These are phyloP conservation scores for Pythium coloratum DNA, from an alignment of 352 stramenopile species.

Conservation along the genomic window DNA sequence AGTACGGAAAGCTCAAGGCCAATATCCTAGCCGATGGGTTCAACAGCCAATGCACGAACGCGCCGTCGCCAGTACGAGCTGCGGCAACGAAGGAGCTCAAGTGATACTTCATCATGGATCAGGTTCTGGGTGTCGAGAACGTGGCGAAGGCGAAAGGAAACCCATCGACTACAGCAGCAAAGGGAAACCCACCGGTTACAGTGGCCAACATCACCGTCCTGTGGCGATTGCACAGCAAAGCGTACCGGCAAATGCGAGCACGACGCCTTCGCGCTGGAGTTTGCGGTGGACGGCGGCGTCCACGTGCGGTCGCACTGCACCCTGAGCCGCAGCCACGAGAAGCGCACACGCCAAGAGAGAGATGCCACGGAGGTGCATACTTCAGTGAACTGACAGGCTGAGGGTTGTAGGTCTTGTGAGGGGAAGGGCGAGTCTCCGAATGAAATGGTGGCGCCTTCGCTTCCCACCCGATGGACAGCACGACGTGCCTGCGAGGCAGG, in stretches of 20 bases:
- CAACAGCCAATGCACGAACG: not conserved
- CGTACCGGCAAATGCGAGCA: not conserved
- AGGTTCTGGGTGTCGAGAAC: not conserved
- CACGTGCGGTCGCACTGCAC: not conserved
- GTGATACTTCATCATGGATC: not conserved
- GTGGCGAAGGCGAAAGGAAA: not conserved
- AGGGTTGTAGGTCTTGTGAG: not conserved
- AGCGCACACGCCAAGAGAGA: not conserved
- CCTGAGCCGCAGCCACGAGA: not conserved
- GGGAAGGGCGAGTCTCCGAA: not conserved
- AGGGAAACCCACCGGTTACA: not conserved
- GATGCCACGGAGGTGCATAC: not conserved
- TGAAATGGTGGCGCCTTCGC: not conserved
- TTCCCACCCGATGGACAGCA: too few species aligned
- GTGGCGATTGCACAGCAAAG: too few species aligned
- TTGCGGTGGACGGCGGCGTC: slow-evolving; percentile 10
- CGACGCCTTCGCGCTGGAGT: slow-evolving; percentile 8
- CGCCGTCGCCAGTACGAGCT: not conserved
- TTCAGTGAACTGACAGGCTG: not conserved
- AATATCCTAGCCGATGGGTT: not conserved
- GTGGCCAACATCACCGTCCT: not conserved
- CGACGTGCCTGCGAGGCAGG: too few species aligned
- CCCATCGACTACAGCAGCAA: not conserved
- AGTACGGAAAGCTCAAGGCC: not conserved
- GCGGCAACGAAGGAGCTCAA: not conserved